Evolutionary conservation across 192 early-diverging fungal species (phyloP).

Genomic region (Podila minutissima): DNA sequence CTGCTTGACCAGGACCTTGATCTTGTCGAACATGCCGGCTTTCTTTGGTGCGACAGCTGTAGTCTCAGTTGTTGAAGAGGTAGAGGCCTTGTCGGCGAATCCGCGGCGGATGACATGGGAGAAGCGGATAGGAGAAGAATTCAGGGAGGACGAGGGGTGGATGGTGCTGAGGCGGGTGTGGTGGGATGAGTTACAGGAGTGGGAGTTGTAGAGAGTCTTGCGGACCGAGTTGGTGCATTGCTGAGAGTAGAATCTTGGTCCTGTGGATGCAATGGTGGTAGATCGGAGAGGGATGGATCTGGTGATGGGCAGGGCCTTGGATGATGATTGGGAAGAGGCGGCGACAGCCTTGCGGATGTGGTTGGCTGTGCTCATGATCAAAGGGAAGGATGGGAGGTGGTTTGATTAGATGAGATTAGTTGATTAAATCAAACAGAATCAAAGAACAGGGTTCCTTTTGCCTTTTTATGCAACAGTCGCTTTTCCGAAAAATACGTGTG

Average conservation of each 20-base stretch:
- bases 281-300: slow-evolving; percentile 1
- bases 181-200: not conserved
- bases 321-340: no score
- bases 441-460: no score
- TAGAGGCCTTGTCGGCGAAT: slow-evolving; percentile 13
- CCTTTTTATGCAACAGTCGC: no score
- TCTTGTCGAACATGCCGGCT: slow-evolving; percentile 43
- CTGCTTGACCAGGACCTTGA: slow-evolving; percentile 58
- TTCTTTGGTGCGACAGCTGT: slow-evolving; percentile 6
- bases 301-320: not conserved
- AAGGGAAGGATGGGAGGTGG: no score
- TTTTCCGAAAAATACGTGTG: no score
- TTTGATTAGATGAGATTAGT: no score
- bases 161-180: not conserved
- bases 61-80: not conserved
- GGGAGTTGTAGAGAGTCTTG: slow-evolving; percentile 16
- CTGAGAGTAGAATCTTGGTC: not conserved
- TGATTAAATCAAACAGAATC: no score
- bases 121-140: not conserved
- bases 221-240: slow-evolving; percentile 32
- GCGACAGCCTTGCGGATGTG: no score
- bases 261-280: no score
- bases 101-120: slow-evolving; percentile 29
- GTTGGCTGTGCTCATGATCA: no score
- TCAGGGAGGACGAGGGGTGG: slow-evolving; percentile 6